Evolutionary conservation across 345 rosid species (phyloP).

Genomic region (Microthlaspi erraticum): DNA sequence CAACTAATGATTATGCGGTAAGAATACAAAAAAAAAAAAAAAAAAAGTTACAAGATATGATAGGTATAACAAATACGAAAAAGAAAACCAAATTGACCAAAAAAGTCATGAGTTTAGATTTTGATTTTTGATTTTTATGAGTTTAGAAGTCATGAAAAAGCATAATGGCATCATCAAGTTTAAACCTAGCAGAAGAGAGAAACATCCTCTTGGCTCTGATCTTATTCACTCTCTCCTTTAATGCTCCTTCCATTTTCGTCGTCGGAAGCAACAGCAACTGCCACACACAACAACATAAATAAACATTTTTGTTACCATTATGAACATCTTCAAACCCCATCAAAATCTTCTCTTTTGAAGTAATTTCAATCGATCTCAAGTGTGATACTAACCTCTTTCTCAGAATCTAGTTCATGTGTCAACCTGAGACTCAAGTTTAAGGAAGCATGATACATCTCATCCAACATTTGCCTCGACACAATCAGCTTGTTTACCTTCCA

Average conservation of each 20-base stretch:
- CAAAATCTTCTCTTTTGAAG: too few relatives aligned
- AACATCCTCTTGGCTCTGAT: slow-evolving; percentile 50
- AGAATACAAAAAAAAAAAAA: too few relatives aligned
- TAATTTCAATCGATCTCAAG: too few relatives aligned
- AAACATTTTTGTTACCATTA: too few relatives aligned
- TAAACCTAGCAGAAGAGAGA: slow-evolving; percentile 58
- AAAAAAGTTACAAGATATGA: too few relatives aligned
- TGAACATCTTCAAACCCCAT: too few relatives aligned
- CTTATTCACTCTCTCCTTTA: slow-evolving; percentile 39
- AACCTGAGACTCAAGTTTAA: slow-evolving; percentile 68
- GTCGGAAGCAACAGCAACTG: too few relatives aligned
- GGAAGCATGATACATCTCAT: slow-evolving; percentile 82
- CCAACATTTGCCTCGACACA: slow-evolving; percentile 55
- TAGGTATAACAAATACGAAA: too few relatives aligned
- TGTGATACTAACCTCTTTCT: slow-evolving; percentile 61
- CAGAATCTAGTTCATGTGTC: slow-evolving; percentile 61
- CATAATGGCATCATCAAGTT: slow-evolving; percentile 78
- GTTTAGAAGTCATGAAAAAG: slow-evolving; percentile 75
- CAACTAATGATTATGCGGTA: too few relatives aligned
- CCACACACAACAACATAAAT: too few relatives aligned
- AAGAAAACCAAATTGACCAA: neutral
- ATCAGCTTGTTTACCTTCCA: slow-evolving; percentile 54
- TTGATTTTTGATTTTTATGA: neutral
- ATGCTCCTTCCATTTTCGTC: too few relatives aligned
- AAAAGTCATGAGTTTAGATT: too few relatives aligned